Percentiles rank a stretch among this genome's conserved stretches.
Conservation (phyloP, 768 basidiomycete genomes). For the Cystofilobasidium ferigula region DNA sequence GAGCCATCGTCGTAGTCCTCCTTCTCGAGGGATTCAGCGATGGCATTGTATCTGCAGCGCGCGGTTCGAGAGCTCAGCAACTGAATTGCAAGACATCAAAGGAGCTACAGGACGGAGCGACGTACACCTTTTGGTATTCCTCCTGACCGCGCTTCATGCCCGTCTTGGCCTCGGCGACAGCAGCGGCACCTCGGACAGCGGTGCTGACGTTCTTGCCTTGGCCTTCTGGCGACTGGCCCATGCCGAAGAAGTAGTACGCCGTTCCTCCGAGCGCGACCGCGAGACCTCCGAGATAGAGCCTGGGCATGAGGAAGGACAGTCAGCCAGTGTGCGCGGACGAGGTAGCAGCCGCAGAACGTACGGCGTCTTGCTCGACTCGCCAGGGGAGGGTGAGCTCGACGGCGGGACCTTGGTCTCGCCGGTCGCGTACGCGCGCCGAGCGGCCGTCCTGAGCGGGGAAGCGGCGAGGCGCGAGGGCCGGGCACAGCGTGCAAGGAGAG, state of each 20-base stretch:
- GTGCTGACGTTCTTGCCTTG: conserved; percentile 45
- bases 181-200: conserved; percentile 53
- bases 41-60: conserved; percentile 54
- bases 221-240: not conserved
- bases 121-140: conserved; percentile 69
- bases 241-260: conserved; percentile 16
- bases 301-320: not conserved
- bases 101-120: conserved; percentile 50
- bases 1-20: conserved; percentile 66
- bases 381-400: not conserved
- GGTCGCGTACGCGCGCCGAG: not conserved
- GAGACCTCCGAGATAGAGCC: conserved; percentile 17
- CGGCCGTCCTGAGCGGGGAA: not conserved
- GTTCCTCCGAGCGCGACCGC: conserved; percentile 2
- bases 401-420: conserved; percentile 3
- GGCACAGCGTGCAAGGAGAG: not conserved
- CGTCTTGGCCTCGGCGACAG: conserved; percentile 46
- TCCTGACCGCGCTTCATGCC: conserved; percentile 60
- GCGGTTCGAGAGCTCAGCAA: not conserved
- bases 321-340: not conserved
- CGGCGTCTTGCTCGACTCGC: not conserved
- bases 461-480: not conserved
- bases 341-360: not conserved
- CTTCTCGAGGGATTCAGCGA: conserved; percentile 55
- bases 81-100: not conserved